These are phyloP conservation scores for Amphibolis antarctica DNA, from an alignment of 106 monocot genomes.

Conservation along the genomic window DNA sequence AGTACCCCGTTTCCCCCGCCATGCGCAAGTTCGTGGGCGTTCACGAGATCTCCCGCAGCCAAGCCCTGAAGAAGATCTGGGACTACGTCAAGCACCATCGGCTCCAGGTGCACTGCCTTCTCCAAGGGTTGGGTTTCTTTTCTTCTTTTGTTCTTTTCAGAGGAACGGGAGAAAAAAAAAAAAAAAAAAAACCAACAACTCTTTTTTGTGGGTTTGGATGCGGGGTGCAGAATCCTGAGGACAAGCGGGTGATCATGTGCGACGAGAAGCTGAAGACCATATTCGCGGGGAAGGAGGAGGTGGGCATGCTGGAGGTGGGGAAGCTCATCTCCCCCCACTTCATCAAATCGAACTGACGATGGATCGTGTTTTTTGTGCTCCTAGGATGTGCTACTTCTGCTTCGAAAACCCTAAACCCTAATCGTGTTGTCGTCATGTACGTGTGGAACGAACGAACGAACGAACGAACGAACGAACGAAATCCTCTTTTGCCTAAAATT, in stretches of 20 bases:
- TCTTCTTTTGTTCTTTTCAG: too few relatives aligned
- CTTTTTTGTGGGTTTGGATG: too few relatives aligned
- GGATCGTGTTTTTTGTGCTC: too few relatives aligned
- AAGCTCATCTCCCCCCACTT: constrained; percentile 48
- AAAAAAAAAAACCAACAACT: too few relatives aligned
- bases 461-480: too few relatives aligned
- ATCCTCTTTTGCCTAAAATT: too few relatives aligned
- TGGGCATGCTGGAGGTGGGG: constrained; percentile 51
- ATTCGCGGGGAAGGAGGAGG: constrained; percentile 50
- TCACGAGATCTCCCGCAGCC: constrained; percentile 51
- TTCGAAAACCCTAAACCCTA: too few relatives aligned
- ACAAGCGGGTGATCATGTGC: constrained; percentile 46
- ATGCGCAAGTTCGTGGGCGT: constrained; percentile 61
- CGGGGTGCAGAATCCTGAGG: constrained; percentile 49
- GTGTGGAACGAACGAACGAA: too few relatives aligned
- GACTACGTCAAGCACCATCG: constrained; percentile 74
- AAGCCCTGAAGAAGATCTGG: constrained; percentile 76
- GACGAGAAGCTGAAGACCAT: constrained; percentile 55
- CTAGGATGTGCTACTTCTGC: too few relatives aligned
- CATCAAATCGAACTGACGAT: constrained; percentile 34
- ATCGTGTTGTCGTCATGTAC: too few relatives aligned
- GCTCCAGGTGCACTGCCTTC: constrained; percentile 45
- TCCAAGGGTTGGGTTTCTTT: too few relatives aligned
- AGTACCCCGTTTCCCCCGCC: constrained; percentile 51
- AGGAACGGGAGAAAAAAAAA: too few relatives aligned